phyloP scores from a whole-genome alignment of 495 filamentous ascomycete species.

The Neurospora sp. region DNA sequence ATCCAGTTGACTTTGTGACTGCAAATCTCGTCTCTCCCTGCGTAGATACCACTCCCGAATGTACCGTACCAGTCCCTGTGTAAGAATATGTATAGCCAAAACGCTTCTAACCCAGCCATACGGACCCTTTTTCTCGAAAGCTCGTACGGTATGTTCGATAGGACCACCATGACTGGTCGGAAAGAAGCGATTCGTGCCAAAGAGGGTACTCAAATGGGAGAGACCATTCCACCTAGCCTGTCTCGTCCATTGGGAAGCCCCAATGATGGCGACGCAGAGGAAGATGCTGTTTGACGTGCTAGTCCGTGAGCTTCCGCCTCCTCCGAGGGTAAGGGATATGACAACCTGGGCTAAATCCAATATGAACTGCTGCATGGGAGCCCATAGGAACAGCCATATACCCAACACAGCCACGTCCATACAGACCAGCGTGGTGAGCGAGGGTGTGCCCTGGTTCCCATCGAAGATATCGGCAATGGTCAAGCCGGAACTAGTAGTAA shows the following conservation, averaged over 20 bases:
- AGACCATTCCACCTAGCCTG: conserved; percentile 38
- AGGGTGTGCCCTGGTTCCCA: conserved; percentile 50
- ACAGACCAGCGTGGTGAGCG: conserved; percentile 68
- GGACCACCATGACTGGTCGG: conserved; percentile 29
- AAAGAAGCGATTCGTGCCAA: conserved; percentile 33
- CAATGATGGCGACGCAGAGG: conserved; percentile 73
- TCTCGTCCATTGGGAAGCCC: conserved; percentile 56
- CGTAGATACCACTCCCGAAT: conserved; percentile 50
- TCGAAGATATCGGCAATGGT: conserved; percentile 43
- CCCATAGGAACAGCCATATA: conserved; percentile 86
- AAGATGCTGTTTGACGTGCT: conserved; percentile 61
- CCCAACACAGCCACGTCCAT: conserved; percentile 73
- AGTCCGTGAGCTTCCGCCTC: conserved; percentile 68
- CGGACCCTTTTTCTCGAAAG: conserved; percentile 37
- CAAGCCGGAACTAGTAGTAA: conserved; percentile 42
- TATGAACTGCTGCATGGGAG: conserved; percentile 75
- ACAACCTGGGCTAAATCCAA: conserved; percentile 94
- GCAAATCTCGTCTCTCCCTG: conserved; percentile 39
- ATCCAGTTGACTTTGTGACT: conserved; percentile 32
- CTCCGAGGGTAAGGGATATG: conserved; percentile 86
- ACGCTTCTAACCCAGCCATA: conserved; percentile 47
- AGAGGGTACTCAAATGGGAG: conserved; percentile 27
- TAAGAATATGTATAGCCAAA: conserved; percentile 80
- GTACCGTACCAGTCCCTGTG: conserved; percentile 61
- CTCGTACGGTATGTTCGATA: conserved; percentile 28